phyloP scores from a whole-genome alignment of 1,284 basidiomycete species.

The Ustilago tritici region DNA sequence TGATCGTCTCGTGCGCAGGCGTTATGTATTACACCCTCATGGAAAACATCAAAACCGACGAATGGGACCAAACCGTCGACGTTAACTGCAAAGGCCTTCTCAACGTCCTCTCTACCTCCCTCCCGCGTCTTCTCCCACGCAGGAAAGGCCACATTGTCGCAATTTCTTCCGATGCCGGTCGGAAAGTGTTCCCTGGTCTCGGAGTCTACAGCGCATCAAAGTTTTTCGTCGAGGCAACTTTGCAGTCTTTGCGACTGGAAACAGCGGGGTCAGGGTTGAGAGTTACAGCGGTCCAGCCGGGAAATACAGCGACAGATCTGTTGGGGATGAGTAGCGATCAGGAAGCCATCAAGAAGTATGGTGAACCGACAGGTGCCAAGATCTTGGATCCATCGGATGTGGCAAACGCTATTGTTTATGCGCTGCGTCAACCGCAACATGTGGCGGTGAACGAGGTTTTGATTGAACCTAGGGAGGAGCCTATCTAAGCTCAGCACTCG shows the following conservation, averaged over 20 bases:
- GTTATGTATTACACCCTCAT: slow-evolving; percentile 69
- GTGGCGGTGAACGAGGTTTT: slow-evolving; percentile 67
- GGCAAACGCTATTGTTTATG: slow-evolving; percentile 64
- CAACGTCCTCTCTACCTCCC: slow-evolving; percentile 56
- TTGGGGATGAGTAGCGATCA: slow-evolving; percentile 65
- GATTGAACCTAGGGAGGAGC: slow-evolving; percentile 59
- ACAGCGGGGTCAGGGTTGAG: slow-evolving; percentile 63
- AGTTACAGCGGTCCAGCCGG: slow-evolving; percentile 65
- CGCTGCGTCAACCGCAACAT: slow-evolving; percentile 62
- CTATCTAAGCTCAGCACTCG: slow-evolving; percentile 29
- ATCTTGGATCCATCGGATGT: slow-evolving; percentile 64
- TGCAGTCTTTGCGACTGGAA: slow-evolving; percentile 65
- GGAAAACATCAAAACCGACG: slow-evolving; percentile 60
- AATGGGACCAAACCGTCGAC: slow-evolving; percentile 68
- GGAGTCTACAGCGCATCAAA: slow-evolving; percentile 68
- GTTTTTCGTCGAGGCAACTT: slow-evolving; percentile 68
- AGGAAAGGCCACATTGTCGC: slow-evolving; percentile 65
- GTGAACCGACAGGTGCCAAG: slow-evolving; percentile 65
- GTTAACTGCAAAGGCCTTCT: slow-evolving; percentile 69
- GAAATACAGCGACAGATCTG: slow-evolving; percentile 66
- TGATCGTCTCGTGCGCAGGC: slow-evolving; percentile 64
- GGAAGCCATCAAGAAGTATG: slow-evolving; percentile 67
- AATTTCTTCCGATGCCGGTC: slow-evolving; percentile 68
- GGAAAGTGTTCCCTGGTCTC: slow-evolving; percentile 67
- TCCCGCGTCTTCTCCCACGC: slow-evolving; percentile 58